These are phyloP conservation scores for Mycena rosella DNA, from an alignment of 768 basidiomycete genomes.

Conservation along the genomic window DNA sequence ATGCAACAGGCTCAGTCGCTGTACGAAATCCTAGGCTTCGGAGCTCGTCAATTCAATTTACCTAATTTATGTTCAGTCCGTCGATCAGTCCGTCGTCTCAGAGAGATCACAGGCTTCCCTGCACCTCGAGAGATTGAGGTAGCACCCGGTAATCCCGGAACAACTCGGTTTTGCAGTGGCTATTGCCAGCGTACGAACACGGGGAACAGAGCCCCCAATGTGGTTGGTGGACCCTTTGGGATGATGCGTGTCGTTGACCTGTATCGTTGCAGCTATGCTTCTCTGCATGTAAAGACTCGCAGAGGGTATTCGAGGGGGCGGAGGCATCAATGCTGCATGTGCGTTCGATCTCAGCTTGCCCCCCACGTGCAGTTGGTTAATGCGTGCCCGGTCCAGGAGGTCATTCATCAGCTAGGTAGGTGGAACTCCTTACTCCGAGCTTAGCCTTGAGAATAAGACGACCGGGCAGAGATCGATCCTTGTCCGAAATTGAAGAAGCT, in stretches of 20 bases:
- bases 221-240: not conserved
- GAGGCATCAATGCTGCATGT: slow-evolving; percentile 6
- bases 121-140: no score
- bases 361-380: not conserved
- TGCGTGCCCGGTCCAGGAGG: not conserved
- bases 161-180: slow-evolving; percentile 1
- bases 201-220: not conserved
- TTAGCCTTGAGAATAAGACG: not conserved
- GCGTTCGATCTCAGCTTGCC: not conserved
- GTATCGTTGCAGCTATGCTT: not conserved
- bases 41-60: not conserved
- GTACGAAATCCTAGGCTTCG: not conserved
- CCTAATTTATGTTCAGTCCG: not conserved
- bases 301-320: not conserved
- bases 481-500: slow-evolving; percentile 9
- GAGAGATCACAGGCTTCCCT: slow-evolving; percentile 9
- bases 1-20: slow-evolving; percentile 7
- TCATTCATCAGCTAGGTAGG: not conserved
- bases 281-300: slow-evolving; percentile 20
- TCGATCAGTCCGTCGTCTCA: slow-evolving; percentile 2
- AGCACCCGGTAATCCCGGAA: not conserved
- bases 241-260: not conserved
- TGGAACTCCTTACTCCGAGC: not conserved
- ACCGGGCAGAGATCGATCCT: not conserved
- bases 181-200: not conserved